These are phyloP conservation scores for Rubroboletus pulcherrimus DNA, from an alignment of 768 basidiomycete species.

Conservation along the genomic window DNA sequence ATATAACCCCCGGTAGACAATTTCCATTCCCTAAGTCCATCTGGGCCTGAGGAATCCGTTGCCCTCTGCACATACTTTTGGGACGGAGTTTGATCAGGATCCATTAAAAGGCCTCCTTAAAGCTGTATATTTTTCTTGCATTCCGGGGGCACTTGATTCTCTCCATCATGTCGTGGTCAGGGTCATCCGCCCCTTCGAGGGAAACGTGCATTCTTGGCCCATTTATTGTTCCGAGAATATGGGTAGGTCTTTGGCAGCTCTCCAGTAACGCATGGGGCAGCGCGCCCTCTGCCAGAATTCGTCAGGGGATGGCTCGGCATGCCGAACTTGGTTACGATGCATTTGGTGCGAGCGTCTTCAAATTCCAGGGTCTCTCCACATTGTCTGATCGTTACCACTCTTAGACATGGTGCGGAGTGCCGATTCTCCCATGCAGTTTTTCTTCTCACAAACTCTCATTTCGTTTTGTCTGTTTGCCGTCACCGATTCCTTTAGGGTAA, in stretches of 20 bases:
- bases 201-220: constrained; percentile 58
- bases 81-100: constrained; percentile 32
- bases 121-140: constrained; percentile 5
- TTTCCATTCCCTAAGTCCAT: constrained; percentile 3
- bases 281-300: constrained; percentile 60
- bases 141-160: constrained; percentile 7
- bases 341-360: constrained; percentile 33
- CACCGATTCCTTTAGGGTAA: constrained; percentile 24
- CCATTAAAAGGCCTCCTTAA: constrained; percentile 19
- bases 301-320: constrained; percentile 63
- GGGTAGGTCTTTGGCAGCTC: constrained; percentile 82
- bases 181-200: constrained; percentile 6
- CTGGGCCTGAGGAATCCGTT: too few relatives aligned
- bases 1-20: not conserved
- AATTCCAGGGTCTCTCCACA: constrained; percentile 7
- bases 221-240: constrained; percentile 57
- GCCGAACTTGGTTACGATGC: constrained; percentile 51
- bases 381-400: constrained; percentile 6
- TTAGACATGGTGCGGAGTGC: constrained; percentile 53
- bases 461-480: constrained; percentile 1
- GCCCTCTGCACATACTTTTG: constrained; percentile 10
- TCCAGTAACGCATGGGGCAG: constrained; percentile 86
- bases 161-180: constrained; percentile 20
- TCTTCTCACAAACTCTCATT: constrained; percentile 16
- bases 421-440: constrained; percentile 1